Base-by-base conservation (phyloP, 768 basidiomycete genomes). In the Hydnum rufescens region DNA sequence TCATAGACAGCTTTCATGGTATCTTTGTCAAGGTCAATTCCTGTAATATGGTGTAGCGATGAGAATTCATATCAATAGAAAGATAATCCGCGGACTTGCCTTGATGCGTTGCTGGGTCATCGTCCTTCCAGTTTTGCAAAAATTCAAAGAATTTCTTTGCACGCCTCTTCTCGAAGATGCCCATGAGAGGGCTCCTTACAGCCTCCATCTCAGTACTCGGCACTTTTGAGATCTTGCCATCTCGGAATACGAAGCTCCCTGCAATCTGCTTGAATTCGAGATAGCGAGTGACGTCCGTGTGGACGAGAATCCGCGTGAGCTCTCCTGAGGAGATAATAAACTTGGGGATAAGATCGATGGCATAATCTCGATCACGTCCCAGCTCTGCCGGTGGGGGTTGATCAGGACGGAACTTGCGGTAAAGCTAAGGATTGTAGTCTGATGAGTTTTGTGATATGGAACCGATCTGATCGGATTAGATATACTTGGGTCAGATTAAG, bases 231-330 rank as follows among this genome's bases (percentile, higher is more conserved):
- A 99, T 95, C 68, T 67, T 84, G 49, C 90, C 89, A 65, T 97
- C 93, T 51, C 93, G 81, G 65, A 90, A 96, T 54, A 99, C 95
- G 67, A 82, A 99, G 64, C 86, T 90, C 51, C 93, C 95, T 0
- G 95, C 89, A 67, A 99, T 96, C 70, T 96, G 93, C 72, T 97
- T 99, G 74, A 99, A 99, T 64, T 97, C 95, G 62, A 99, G 81
- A 68, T 99, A 99, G 56, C 90, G 82, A 39, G 86, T 92, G 56
- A 99, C 95, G 64, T 99, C 90, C 58, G 95, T 97, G 71, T 97
- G 92, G 39, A 99, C 90, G 57, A 99, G 82, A 67, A 99, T 97
- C 68, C 82, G 83, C 51, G 92, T 95, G 62, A 99, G 80, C 66
- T 96, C 92, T 52, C 95, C 95, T 6, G 87, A 89, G 28, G 95